Conservation (phyloP, 2,329 filamentous ascomycete genomes). For the Trichoderma afroharzianum region DNA sequence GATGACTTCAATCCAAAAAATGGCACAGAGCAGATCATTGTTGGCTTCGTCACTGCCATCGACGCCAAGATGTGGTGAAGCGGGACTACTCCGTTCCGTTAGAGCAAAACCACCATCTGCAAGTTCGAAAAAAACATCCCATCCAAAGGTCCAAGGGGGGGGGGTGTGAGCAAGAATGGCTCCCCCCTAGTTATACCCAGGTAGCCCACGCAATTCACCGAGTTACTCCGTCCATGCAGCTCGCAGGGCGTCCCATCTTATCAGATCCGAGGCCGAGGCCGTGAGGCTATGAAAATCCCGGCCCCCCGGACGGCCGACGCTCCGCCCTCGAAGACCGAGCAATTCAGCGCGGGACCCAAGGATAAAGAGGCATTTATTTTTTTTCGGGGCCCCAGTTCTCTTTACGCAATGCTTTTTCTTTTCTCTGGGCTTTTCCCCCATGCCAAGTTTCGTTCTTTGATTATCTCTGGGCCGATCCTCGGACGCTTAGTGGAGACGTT, state of each 20-base stretch:
- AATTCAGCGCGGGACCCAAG: neutral
- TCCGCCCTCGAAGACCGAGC: constrained; percentile 21
- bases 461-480: constrained; percentile 3
- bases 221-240: neutral
- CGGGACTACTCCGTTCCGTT: neutral
- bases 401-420: neutral
- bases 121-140: neutral
- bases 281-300: constrained; percentile 5
- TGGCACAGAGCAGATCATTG: neutral
- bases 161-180: neutral
- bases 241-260: constrained; percentile 14
- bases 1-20: neutral
- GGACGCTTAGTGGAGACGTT: constrained; percentile 4
- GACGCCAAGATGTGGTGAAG: neutral
- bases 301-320: neutral
- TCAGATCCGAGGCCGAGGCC: constrained; percentile 16
- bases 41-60: neutral
- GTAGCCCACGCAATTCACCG: neutral
- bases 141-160: neutral
- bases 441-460: neutral
- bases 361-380: constrained; percentile 1
- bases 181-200: neutral
- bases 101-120: neutral
- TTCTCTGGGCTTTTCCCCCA: neutral
- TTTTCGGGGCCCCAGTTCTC: neutral